Percentiles rank a stretch among this genome's conserved stretches.
Conservation (phyloP, 306 rosid genomes). For the Pyrus pyrifolia region DNA sequence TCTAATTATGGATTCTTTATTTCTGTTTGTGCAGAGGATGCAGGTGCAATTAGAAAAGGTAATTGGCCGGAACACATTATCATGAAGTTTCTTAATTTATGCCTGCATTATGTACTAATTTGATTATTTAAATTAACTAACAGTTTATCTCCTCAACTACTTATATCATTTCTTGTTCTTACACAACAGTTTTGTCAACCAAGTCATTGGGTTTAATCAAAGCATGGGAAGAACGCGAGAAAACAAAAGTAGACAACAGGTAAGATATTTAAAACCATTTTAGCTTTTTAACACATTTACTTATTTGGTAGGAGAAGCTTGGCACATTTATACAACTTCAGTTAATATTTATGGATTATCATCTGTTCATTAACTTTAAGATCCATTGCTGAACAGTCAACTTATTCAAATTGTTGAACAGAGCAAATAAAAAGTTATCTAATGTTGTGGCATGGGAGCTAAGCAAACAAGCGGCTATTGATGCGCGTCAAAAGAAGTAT, state of each 20-base stretch:
- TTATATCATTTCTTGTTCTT: background rate
- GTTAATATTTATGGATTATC: no score
- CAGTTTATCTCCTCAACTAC: background rate
- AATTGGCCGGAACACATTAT: background rate
- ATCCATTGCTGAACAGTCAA: background rate
- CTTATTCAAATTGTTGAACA: background rate
- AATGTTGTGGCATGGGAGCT: slow-evolving; percentile 5
- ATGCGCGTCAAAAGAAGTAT: slow-evolving; percentile 1
- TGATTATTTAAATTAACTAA: background rate
- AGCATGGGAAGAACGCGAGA: slow-evolving; percentile 8
- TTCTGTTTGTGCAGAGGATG: background rate
- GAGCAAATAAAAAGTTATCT: slow-evolving; percentile 3
- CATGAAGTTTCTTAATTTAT: background rate
- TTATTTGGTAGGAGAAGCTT: background rate
- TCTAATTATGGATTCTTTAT: background rate
- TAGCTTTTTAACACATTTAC: background rate
- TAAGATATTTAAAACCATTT: background rate
- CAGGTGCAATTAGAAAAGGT: background rate
- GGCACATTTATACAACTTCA: background rate
- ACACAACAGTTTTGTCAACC: slow-evolving; percentile 1
- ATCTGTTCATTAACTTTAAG: background rate
- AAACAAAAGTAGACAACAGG: slow-evolving; percentile 2
- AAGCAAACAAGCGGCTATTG: slow-evolving; percentile 1
- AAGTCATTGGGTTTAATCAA: slow-evolving; percentile 1
- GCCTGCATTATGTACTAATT: background rate